These are phyloP conservation scores for Podila epigama DNA, from an alignment of 192 early-diverging fungal species.

Conservation along the genomic window DNA sequence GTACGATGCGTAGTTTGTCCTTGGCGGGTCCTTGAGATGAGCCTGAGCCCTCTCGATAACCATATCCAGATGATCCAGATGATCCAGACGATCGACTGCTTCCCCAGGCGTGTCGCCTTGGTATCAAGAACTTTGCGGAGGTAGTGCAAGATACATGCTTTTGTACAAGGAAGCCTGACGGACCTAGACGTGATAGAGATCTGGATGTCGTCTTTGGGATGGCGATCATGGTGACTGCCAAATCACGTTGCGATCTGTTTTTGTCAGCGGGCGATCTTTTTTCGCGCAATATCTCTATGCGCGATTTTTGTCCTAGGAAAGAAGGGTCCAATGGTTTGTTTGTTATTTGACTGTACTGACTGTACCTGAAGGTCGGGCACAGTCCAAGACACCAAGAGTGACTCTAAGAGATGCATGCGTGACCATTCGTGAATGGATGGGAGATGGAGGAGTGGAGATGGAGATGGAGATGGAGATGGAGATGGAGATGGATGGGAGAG, in stretches of 20 bases:
- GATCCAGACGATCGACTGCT: constrained; percentile 2
- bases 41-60: constrained; percentile 1
- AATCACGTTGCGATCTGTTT: not conserved
- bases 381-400: constrained; percentile 5
- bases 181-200: too few relatives aligned
- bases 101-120: not conserved
- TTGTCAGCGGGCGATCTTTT: too few relatives aligned
- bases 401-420: constrained; percentile 6
- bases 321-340: not conserved
- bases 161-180: too few relatives aligned
- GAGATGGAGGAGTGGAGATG: not conserved
- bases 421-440: constrained; percentile 5
- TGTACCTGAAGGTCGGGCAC: constrained; percentile 14
- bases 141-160: too few relatives aligned
- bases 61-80: constrained; percentile 13
- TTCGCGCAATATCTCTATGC: too few relatives aligned
- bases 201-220: too few relatives aligned
- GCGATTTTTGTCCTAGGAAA: too few relatives aligned
- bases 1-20: constrained; percentile 54
- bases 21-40: constrained; percentile 37
- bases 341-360: not conserved
- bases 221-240: not conserved
- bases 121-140: too few relatives aligned
- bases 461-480: too few relatives aligned
- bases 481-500: too few relatives aligned